These are phyloP conservation scores for Tuber calosporum DNA, from an alignment of 495 filamentous ascomycete genomes.

Conservation along the genomic window DNA sequence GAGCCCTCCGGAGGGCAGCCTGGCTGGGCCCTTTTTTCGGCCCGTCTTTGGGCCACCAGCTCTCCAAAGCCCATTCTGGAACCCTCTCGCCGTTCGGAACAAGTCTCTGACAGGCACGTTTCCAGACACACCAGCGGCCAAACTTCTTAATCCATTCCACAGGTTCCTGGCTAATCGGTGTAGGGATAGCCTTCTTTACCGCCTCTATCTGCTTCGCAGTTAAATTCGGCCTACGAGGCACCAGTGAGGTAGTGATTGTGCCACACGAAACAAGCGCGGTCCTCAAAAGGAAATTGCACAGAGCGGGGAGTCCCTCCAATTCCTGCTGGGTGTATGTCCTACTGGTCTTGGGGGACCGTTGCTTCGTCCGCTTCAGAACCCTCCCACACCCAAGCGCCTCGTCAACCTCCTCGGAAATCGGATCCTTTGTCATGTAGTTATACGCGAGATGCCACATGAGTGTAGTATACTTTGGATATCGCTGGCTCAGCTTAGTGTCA, in stretches of 20 bases:
- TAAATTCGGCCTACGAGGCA: constrained; percentile 49
- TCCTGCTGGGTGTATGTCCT: constrained; percentile 61
- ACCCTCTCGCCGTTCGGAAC: constrained; percentile 48
- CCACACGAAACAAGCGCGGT: constrained; percentile 62
- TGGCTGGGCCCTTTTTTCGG: constrained; percentile 27
- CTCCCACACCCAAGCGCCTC: constrained; percentile 54
- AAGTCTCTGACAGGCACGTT: constrained; percentile 53
- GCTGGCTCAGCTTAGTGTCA: constrained; percentile 61
- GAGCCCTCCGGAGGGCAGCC: constrained; percentile 23
- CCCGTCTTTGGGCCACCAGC: constrained; percentile 35
- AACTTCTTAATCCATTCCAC: constrained; percentile 56
- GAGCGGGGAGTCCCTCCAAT: constrained; percentile 58
- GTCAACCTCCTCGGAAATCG: constrained; percentile 55
- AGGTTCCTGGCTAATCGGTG: constrained; percentile 54
- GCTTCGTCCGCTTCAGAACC: constrained; percentile 48
- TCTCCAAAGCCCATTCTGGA: constrained; percentile 55
- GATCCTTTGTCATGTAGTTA: constrained; percentile 60
- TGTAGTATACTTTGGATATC: constrained; percentile 68
- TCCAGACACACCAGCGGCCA: constrained; percentile 67
- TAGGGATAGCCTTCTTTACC: constrained; percentile 59
- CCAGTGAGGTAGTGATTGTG: constrained; percentile 54
- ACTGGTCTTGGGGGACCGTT: constrained; percentile 52
- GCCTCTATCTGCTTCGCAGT: constrained; percentile 43
- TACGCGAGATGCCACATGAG: constrained; percentile 67
- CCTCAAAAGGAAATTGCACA: constrained; percentile 59